phyloP scores from a whole-genome alignment of 2,329 filamentous ascomycete genomes.

The Sporothrix phasma region DNA sequence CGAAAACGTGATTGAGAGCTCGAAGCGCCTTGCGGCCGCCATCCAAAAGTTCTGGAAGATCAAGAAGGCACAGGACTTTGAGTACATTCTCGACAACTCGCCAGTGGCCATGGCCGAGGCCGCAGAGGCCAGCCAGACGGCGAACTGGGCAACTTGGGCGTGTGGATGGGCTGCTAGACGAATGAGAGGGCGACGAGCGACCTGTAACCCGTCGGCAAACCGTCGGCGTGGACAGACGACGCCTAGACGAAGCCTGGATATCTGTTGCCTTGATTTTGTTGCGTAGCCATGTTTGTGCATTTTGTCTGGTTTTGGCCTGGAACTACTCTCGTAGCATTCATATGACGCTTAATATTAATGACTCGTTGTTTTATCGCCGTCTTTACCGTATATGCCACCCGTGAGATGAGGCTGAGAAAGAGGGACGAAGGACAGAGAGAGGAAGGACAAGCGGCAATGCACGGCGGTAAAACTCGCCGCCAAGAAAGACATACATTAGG shows the following conservation, averaged over 20 bases:
- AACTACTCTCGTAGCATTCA: background rate
- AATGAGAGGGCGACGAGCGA: background rate
- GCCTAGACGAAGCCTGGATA: background rate
- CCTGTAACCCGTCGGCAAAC: background rate
- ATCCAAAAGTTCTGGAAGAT: conserved; percentile 69
- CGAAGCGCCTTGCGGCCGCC: conserved; percentile 55
- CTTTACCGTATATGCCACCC: background rate
- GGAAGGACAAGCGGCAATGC: too few relatives aligned
- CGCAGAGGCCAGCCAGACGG: conserved; percentile 18
- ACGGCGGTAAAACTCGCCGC: too few relatives aligned
- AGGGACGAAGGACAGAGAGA: background rate
- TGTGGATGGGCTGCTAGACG: conserved; percentile 24
- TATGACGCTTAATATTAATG: background rate
- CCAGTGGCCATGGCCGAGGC: conserved; percentile 16
- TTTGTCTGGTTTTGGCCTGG: background rate
- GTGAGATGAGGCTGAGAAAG: background rate
- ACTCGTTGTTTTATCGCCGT: background rate
- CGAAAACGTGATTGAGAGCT: conserved; percentile 53
- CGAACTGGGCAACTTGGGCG: conserved; percentile 25
- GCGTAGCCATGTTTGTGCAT: background rate
- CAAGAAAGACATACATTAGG: too few relatives aligned
- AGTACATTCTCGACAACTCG: conserved; percentile 44
- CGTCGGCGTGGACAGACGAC: background rate
- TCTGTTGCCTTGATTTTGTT: background rate
- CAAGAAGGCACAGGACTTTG: conserved; percentile 54